Evolutionary conservation across 2,329 filamentous ascomycete genomes (phyloP).

Genomic region (Triangularia verruculosa): DNA sequence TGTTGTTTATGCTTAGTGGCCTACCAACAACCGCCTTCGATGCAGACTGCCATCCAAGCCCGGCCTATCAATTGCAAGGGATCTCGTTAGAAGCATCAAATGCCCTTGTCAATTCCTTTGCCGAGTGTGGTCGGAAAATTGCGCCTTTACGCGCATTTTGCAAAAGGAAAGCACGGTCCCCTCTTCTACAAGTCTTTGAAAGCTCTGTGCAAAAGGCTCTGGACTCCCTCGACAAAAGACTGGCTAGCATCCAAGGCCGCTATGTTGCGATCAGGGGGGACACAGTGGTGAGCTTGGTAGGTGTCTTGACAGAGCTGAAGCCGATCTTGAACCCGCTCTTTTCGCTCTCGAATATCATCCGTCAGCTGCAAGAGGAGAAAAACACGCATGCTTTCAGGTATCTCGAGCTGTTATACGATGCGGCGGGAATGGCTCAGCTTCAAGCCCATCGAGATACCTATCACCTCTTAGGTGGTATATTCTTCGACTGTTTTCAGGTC

Average conservation of each 20-base stretch:
- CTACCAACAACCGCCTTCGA: conserved; percentile 71
- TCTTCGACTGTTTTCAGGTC: conserved; percentile 77
- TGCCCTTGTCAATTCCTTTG: conserved; percentile 46
- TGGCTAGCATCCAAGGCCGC: conserved; percentile 59
- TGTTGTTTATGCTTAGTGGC: conserved; percentile 81
- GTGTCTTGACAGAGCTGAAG: conserved; percentile 57
- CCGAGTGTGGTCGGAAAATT: conserved; percentile 47
- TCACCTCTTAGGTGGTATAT: conserved; percentile 62
- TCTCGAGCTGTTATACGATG: conserved; percentile 73
- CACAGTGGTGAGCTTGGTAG: conserved; percentile 63
- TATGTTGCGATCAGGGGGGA: conserved; percentile 55
- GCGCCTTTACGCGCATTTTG: conserved; percentile 45
- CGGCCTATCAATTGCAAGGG: conserved; percentile 46
- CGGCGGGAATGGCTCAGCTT: conserved; percentile 66
- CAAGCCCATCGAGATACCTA: conserved; percentile 62
- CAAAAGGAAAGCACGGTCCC: conserved; percentile 44
- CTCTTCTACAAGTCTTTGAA: conserved; percentile 69
- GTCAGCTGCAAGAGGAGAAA: conserved; percentile 50
- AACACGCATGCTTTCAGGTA: conserved; percentile 63
- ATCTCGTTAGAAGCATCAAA: conserved; percentile 50
- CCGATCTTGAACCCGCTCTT: conserved; percentile 53
- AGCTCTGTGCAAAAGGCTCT: conserved; percentile 59
- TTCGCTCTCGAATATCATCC: conserved; percentile 60
- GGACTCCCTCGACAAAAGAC: conserved; percentile 51
- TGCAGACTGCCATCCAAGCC: conserved; percentile 37